Evolutionary conservation across 2,329 filamentous ascomycete genomes (phyloP), one percentile per base, ranked within the genome.

Genomic region (Pleoardoris graminearum): DNA sequence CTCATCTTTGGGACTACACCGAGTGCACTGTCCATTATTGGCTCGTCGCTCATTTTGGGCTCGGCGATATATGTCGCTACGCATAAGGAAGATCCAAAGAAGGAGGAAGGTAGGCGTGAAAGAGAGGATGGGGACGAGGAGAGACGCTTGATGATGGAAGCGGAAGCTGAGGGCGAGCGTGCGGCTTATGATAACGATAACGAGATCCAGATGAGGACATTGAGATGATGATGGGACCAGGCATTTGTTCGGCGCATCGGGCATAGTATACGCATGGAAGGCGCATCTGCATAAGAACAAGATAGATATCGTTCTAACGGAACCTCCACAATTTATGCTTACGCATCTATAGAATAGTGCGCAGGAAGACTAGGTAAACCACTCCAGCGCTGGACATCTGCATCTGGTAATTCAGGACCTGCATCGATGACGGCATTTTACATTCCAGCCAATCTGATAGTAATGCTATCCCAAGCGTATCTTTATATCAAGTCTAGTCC

Each of bases 51-150:
- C 56, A 89, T 89, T 57, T 67, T 89, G n/a, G 82, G 81, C 0
- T 83, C 83, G 55, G 86, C 85, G 2, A 75, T 89, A 23, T 87
- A 83, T 65, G 83, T 89, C 45, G 85, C 85, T 0, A 71, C 85
- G 64, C 77, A 80, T 50, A 80, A 79, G 51, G 77, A 79, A 50
- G 50, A 57, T 14, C 58, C 62, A 2, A 66, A 59, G 56, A 69
- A 62, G 48, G 54, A 57, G 21, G 51, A 50, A 50, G 42, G 50
- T 7, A 36, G 36, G 16, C 33, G 51, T 7, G 65, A 55, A 19
- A 47, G 54, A 12, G 60, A 56, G 4, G 51, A 49, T 19, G 54
- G 55, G 14, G 70, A 72, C 47, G 74, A 75, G 59, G 74, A 70
- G 45, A 56, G 61, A 45, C 65, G 67, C 0, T 50, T 74, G 12